These are phyloP conservation scores for Hyparrhenia diplandra DNA, from an alignment of 176 grass and related monocot genomes.

Conservation along the genomic window DNA sequence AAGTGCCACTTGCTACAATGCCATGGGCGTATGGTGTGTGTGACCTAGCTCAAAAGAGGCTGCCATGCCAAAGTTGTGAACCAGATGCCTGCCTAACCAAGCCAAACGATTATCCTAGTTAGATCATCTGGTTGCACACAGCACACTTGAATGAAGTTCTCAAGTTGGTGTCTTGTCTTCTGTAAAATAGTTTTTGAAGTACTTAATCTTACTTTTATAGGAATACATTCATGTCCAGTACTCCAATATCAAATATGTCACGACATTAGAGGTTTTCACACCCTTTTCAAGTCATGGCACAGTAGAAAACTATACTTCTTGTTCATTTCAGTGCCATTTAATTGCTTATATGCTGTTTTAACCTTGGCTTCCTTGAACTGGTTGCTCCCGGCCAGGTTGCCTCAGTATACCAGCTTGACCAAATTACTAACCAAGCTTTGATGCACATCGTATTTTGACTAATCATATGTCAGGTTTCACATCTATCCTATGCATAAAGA, in stretches of 20 bases:
- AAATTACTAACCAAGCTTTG: slow-evolving; percentile 10
- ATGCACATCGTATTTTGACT: background rate
- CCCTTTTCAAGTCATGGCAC: too few relatives aligned
- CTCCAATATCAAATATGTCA: too few relatives aligned
- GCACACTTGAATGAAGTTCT: background rate
- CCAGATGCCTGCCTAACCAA: background rate
- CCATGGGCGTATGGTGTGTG: background rate
- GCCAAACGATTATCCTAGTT: background rate
- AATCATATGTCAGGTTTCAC: background rate
- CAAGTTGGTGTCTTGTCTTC: background rate
- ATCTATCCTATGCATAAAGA: background rate
- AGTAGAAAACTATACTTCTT: too few relatives aligned
- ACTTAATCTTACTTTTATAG: background rate
- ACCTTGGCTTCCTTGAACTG: background rate
- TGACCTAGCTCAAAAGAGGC: background rate
- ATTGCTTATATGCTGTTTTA: background rate
- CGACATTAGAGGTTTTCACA: too few relatives aligned
- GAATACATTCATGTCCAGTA: too few relatives aligned
- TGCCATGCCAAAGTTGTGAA: background rate
- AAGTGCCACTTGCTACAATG: background rate
- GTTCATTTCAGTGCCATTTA: background rate
- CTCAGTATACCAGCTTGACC: background rate
- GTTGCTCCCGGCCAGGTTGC: background rate
- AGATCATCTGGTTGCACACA: background rate
- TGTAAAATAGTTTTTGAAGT: background rate